These are phyloP conservation scores for Epichloe bromicola DNA, from an alignment of 2,329 filamentous ascomycete genomes.

Conservation along the genomic window DNA sequence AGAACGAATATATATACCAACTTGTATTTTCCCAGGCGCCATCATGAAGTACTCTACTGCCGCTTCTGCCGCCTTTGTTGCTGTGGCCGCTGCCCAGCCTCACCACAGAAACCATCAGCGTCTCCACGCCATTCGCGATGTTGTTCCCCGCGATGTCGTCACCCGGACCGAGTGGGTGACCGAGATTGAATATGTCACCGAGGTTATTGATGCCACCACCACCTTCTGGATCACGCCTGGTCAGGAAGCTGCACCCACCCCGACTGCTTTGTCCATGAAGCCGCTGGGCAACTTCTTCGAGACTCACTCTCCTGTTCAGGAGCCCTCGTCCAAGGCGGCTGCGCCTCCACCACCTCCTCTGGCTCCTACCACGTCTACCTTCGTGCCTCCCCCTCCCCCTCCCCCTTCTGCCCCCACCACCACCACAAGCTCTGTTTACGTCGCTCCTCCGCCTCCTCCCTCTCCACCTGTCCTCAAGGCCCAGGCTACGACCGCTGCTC, in stretches of 20 bases:
- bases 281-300: conserved; percentile 19
- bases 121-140: conserved; percentile 15
- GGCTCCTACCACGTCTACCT: conserved; percentile 9
- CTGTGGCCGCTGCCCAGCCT: conserved; percentile 38
- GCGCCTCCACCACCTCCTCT: conserved; percentile 6
- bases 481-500: conserved; percentile 5
- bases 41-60: conserved; percentile 29
- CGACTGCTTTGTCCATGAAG: conserved; percentile 11
- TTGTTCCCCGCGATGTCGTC: conserved; percentile 25
- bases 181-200: conserved; percentile 32
- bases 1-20: neutral
- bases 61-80: conserved; percentile 21
- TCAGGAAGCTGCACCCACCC: conserved; percentile 11
- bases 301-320: conserved; percentile 5
- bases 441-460: conserved; percentile 6
- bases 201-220: conserved; percentile 34
- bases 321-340: neutral
- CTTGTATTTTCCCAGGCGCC: neutral
- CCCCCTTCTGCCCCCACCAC: conserved; percentile 6
- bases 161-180: conserved; percentile 39
- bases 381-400: conserved; percentile 8
- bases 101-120: conserved; percentile 25
- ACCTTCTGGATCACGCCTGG: conserved; percentile 31
- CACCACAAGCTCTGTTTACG: conserved; percentile 6
- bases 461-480: conserved; percentile 5